These are phyloP conservation scores for Nothophytophthora sp. DNA, from an alignment of 352 stramenopile species.

Conservation along the genomic window DNA sequence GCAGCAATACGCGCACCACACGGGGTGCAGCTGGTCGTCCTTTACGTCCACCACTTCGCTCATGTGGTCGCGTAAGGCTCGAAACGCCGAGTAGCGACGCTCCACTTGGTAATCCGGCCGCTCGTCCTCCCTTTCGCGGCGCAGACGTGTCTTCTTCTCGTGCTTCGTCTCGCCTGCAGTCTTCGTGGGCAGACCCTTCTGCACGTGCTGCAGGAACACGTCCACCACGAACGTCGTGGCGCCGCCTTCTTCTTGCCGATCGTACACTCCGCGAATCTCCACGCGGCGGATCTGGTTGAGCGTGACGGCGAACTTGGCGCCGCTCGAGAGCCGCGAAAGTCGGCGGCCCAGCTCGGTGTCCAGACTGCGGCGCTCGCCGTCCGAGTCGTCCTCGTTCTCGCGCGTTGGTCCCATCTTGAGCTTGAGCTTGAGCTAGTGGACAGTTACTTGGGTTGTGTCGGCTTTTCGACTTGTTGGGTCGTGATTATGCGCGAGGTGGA, in stretches of 20 bases:
- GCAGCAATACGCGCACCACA: conserved; percentile 61
- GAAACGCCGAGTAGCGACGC: conserved; percentile 62
- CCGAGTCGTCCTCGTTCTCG: not conserved
- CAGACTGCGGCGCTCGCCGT: conserved; percentile 14
- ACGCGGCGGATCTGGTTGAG: conserved; percentile 68
- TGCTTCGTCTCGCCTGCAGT: conserved; percentile 15
- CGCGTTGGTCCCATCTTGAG: not conserved
- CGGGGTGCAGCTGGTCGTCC: conserved; percentile 37
- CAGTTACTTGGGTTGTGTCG: too few species aligned
- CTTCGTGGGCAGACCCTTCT: conserved; percentile 46
- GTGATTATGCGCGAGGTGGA: too few species aligned
- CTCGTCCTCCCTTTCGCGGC: conserved; percentile 16
- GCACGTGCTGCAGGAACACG: conserved; percentile 37
- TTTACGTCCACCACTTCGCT: conserved; percentile 17
- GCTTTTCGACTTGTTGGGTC: too few species aligned
- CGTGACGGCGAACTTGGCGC: conserved; percentile 42
- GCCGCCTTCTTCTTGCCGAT: conserved; percentile 35
- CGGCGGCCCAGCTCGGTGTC: conserved; percentile 18
- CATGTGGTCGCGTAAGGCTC: conserved; percentile 37
- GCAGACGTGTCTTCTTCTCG: conserved; percentile 17
- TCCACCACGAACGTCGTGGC: conserved; percentile 57
- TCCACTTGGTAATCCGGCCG: conserved; percentile 39
- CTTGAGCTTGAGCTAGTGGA: too few species aligned
- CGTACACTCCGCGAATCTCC: conserved; percentile 35
- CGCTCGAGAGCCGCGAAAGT: conserved; percentile 55